Base-by-base conservation (phyloP, 257 asterid genomes). In the Solanum pimpinellifolium region DNA sequence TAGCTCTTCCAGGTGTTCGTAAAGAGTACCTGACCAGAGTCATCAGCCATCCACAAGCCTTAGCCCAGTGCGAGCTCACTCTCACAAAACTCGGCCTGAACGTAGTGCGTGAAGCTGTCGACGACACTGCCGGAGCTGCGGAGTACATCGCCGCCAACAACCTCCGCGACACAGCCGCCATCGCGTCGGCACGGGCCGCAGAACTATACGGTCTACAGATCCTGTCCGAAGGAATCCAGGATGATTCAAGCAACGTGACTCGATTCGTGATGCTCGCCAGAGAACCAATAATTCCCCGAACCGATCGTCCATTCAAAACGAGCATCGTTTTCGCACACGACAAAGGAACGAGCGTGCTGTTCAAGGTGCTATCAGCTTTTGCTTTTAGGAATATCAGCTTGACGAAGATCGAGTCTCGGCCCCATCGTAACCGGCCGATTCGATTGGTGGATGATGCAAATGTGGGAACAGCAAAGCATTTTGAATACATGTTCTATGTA, bases 251-350 rank as follows among this genome's bases (percentile, higher is more conserved):
- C 52, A 96, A 96, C 91, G 96, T 96, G 75, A 96, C 99, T 4
- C 90, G 99, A 16, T 96, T 95, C 92, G 94, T 96, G 85, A 93
- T 96, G 98, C 90, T 96, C 33, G 99, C 99, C 1, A 93, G 99
- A 6, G 98, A 95, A 15, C 99, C 99, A 1, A 90, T 96, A 9
- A 92, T 96, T 37, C 99, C 99, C 0, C 87, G 98, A 7, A 95
- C 94, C 0, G 99, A 96, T 33, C 90, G 98, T 49, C 99, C 98
- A n/a, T 96, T 96, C 92, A 96, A 93, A 86, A 96, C 98, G 27
- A 96, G 99, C 92, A 95, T 96, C 7, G 98, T 94, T 6, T 96
- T 96, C 91, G 97, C 97, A 1, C 97, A 95, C 88, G 98, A 95
- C 56, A 88, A 94, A 69, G 99, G 98, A 11, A 93, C 93, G 42